phyloP scores from a whole-genome alignment of 768 basidiomycete genomes.

The Mycena vulgaris region DNA sequence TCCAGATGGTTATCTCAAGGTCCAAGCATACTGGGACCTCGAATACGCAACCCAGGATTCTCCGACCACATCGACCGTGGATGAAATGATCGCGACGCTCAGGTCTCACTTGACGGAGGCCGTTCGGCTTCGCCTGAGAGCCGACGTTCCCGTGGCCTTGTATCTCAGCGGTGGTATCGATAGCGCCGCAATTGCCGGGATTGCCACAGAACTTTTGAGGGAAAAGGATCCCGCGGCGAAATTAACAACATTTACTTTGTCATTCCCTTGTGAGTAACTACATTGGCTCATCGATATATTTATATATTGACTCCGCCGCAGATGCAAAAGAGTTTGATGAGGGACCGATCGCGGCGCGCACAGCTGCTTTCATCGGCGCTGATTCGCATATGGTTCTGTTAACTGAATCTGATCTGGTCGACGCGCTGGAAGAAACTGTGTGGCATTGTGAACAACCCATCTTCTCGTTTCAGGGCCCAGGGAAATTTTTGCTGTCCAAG shows the following conservation, averaged over 20 bases:
- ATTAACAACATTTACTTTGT: not conserved
- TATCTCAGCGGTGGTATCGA: constrained; percentile 29
- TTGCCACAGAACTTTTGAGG: not conserved
- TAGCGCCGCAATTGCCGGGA: too few relatives aligned
- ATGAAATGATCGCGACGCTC: constrained; percentile 5
- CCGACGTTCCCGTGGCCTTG: constrained; percentile 30
- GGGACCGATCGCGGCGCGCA: constrained; percentile 24
- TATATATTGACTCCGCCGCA: too few relatives aligned
- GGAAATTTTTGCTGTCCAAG: constrained; percentile 30
- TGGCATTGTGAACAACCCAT: constrained; percentile 34
- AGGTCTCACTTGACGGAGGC: not conserved
- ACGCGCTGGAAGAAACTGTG: constrained; percentile 22
- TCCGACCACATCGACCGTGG: not conserved
- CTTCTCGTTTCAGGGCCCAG: constrained; percentile 24
- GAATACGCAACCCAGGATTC: not conserved
- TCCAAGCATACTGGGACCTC: constrained; percentile 31
- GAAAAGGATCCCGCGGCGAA: not conserved
- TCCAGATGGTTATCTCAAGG: constrained; percentile 20
- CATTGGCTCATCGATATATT: too few relatives aligned
- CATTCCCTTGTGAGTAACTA: not conserved
- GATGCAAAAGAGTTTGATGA: constrained; percentile 18
- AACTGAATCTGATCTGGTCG: constrained; percentile 24
- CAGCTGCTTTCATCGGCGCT: constrained; percentile 27
- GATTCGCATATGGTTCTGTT: constrained; percentile 7
- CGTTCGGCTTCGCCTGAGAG: constrained; percentile 15